Conservation (phyloP, 352 stramenopile species). For the Globisporangium nodosum region DNA sequence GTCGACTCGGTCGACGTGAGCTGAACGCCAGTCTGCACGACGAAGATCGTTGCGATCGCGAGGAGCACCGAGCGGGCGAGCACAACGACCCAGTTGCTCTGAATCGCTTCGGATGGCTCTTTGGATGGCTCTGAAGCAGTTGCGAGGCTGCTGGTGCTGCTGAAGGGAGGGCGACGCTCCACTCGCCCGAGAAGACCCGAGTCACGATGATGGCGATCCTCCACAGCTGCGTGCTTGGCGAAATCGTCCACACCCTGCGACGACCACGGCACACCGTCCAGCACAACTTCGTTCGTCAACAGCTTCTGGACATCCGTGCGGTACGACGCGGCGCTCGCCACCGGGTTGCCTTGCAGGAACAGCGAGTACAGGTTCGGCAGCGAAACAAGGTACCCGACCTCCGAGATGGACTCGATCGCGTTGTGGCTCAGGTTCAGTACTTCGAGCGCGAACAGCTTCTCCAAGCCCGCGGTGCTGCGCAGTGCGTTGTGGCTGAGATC, state of each 20-base stretch:
- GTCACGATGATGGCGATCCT: neutral
- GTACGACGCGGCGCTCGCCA: slow-evolving; percentile 10
- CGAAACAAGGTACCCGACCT: slow-evolving; percentile 15
- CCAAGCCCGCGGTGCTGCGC: slow-evolving; percentile 13
- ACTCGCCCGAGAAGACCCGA: neutral
- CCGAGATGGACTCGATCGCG: slow-evolving; percentile 9
- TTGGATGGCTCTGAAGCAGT: neutral
- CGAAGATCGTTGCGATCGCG: slow-evolving; percentile 5
- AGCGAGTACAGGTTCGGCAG: slow-evolving; percentile 15
- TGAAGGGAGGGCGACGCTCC: neutral
- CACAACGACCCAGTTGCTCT: neutral
- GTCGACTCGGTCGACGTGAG: neutral
- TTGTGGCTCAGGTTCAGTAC: slow-evolving; percentile 18
- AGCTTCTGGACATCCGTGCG: slow-evolving; percentile 13
- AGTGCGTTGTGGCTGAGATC: slow-evolving; percentile 16
- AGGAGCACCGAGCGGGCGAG: slow-evolving; percentile 9
- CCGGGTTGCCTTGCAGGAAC: slow-evolving; percentile 12
- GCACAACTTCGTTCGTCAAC: slow-evolving; percentile 15
- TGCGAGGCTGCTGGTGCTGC: neutral
- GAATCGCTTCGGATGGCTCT: neutral
- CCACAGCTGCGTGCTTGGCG: neutral
- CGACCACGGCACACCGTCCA: slow-evolving; percentile 11
- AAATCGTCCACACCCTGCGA: slow-evolving; percentile 10
- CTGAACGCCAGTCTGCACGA: slow-evolving; percentile 5
- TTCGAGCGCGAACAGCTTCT: slow-evolving; percentile 15